Conservation (phyloP, 768 basidiomycete species). For the Auricularia sp. region DNA sequence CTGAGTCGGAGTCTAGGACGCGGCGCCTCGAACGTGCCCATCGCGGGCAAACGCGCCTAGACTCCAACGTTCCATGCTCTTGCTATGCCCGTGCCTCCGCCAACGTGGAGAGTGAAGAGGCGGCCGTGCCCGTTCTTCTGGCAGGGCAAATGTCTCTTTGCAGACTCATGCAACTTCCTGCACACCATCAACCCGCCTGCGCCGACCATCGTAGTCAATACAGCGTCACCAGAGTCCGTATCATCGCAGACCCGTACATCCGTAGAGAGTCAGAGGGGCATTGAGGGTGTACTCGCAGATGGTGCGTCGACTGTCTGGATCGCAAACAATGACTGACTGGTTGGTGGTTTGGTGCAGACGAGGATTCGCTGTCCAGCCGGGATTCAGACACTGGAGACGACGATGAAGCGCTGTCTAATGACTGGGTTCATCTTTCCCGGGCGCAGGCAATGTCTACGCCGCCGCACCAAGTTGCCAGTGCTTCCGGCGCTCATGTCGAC, state of each 20-base stretch:
- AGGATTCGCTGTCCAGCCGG: neutral
- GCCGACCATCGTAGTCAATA: neutral
- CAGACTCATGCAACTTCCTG: conserved; percentile 8
- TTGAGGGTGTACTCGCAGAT: neutral
- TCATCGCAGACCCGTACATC: neutral
- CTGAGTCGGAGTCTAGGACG: neutral
- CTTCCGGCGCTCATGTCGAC: neutral
- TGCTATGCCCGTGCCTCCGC: neutral
- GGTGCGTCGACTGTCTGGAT: neutral
- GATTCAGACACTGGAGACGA: neutral
- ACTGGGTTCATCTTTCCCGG: neutral
- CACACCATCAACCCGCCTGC: conserved; percentile 3
- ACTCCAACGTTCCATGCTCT: no score
- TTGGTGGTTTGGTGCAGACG: neutral
- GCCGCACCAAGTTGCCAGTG: neutral
- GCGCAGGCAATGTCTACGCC: neutral
- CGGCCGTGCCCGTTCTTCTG: conserved; percentile 7
- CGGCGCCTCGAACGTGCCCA: neutral
- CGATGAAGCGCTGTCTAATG: neutral
- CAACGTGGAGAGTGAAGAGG: neutral
- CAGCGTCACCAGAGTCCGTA: neutral
- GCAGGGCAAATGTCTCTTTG: conserved; percentile 1
- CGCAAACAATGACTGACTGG: neutral
- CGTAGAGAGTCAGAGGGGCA: neutral
- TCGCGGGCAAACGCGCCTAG: neutral